Evolutionary conservation across 1,284 basidiomycete species (phyloP).

Genomic region (Irpex sp.): DNA sequence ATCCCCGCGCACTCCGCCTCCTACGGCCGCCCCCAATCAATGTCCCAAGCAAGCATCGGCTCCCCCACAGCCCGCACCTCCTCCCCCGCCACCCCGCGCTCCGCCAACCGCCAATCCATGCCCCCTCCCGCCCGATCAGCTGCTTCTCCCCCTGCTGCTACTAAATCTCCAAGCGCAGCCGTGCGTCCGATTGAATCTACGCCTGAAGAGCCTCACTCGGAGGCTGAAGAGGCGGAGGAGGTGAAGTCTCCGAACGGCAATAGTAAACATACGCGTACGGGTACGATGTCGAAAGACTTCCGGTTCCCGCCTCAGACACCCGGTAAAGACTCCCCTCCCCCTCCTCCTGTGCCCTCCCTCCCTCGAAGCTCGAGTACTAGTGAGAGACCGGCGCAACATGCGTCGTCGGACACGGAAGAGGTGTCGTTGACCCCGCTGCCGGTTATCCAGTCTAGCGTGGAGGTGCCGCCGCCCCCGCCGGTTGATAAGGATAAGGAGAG

Average conservation of each 20-base stretch:
- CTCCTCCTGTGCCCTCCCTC: slow-evolving; percentile 17
- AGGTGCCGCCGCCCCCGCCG: slow-evolving; percentile 74
- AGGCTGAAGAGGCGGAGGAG: slow-evolving; percentile 24
- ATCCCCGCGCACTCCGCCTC: slow-evolving; percentile 41
- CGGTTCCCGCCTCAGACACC: slow-evolving; percentile 55
- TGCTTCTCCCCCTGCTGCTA: slow-evolving; percentile 33
- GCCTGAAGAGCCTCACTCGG: slow-evolving; percentile 41
- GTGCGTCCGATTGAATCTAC: slow-evolving; percentile 40
- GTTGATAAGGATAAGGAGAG: slow-evolving; percentile 77
- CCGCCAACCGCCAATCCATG: slow-evolving; percentile 56
- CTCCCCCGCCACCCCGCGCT: slow-evolving; percentile 30
- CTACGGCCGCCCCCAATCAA: slow-evolving; percentile 63
- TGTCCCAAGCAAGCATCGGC: slow-evolving; percentile 65
- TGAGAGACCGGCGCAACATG: slow-evolving; percentile 9
- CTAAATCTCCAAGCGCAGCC: slow-evolving; percentile 28
- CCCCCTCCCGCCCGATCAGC: slow-evolving; percentile 45
- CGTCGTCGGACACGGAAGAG: slow-evolving; percentile 17
- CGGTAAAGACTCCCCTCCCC: slow-evolving; percentile 24
- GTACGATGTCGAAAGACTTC: slow-evolving; percentile 77
- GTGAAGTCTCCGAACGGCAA: slow-evolving; percentile 16
- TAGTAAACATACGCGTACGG: slow-evolving; percentile 32
- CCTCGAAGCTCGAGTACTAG: background rate
- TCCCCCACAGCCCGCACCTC: slow-evolving; percentile 38
- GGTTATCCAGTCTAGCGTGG: slow-evolving; percentile 59
- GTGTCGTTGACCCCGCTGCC: slow-evolving; percentile 27